Evolutionary conservation across 2,329 filamentous ascomycete species (phyloP), one percentile per base, ranked within the genome.

Genomic region (Pseudopithomyces maydicus): DNA sequence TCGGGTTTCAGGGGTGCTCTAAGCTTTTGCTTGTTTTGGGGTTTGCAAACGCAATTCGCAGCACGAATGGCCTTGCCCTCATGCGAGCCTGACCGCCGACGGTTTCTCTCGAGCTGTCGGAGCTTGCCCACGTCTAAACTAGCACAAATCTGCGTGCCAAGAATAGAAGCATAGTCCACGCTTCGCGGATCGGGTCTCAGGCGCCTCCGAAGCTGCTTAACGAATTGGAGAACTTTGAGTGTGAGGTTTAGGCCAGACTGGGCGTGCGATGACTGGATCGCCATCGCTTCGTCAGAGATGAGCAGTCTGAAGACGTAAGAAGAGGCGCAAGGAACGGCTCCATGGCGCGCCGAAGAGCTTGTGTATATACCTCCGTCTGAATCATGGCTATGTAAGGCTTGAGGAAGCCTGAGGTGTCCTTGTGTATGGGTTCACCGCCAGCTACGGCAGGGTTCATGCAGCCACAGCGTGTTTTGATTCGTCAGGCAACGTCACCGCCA

Each of bases 191-290:
- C 75, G 64, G 66, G 70, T 66, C 71, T 69, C 43, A 74, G 67
- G 53, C 74, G 72, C 57, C 70, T 73, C 52, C 74, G 72, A 52
- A 78, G 73, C 54, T 72, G 68, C 49, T 72, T 69, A 63, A 78
- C 69, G 61, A 77, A 68, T 63, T 74, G 70, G 51, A 78, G 64
- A 53, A 77, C 69, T 59, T 71, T 72, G 61, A 74, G 72, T 26
- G 74, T 73, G 53, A 77, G 67, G 64, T 72, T 66, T 52, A 78
- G 64, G 57, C 66, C 71, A 26, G 68, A 57, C 51, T 66, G 65
- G 57, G 66, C 64, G 58, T 62, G 62, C 46, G 59, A 66, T 52
- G 63, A 56, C 19, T 62, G 57, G 57, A 68, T 67, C 58, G 71
- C 68, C 73, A 75, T 75, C 23, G 64, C 64, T 65, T 55, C 46